Percentiles rank a stretch among this genome's conserved stretches.
These are phyloP conservation scores for Triticum urartu DNA, from an alignment of 176 grass and related monocot species.

Conservation along the genomic window DNA sequence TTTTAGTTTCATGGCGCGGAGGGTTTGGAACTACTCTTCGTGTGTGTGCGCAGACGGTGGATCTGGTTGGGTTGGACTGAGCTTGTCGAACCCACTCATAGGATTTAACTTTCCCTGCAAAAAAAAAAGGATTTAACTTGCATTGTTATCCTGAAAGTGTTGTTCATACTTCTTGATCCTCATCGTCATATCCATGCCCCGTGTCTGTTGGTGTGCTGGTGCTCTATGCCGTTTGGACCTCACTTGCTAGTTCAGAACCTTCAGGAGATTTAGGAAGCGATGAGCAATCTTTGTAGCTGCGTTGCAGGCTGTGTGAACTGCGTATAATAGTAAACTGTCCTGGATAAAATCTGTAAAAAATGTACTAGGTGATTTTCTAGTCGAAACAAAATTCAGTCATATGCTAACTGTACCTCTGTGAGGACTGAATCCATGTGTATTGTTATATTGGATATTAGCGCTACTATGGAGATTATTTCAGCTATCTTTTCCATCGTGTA, in stretches of 20 bases:
- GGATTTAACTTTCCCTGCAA: background rate
- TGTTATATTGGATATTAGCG: no score
- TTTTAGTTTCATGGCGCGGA: background rate
- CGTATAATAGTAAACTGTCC: background rate
- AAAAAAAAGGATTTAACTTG: background rate
- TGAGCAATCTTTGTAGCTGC: background rate
- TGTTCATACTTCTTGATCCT: background rate
- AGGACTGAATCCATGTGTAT: background rate
- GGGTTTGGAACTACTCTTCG: background rate
- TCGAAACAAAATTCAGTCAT: background rate
- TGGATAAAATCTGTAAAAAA: background rate
- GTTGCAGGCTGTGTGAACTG: background rate
- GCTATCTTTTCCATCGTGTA: background rate
- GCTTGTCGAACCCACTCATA: background rate
- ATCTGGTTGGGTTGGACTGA: constrained; percentile 19
- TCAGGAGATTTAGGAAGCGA: background rate
- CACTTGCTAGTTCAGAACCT: background rate
- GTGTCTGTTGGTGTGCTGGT: background rate
- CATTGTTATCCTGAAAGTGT: background rate
- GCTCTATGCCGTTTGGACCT: background rate
- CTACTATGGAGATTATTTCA: background rate
- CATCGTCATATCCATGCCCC: background rate
- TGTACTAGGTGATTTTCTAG: background rate
- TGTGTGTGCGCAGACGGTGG: background rate
- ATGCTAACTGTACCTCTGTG: background rate